phyloP scores from a whole-genome alignment of 345 rosid genomes.

The Salix arbutifolia region DNA sequence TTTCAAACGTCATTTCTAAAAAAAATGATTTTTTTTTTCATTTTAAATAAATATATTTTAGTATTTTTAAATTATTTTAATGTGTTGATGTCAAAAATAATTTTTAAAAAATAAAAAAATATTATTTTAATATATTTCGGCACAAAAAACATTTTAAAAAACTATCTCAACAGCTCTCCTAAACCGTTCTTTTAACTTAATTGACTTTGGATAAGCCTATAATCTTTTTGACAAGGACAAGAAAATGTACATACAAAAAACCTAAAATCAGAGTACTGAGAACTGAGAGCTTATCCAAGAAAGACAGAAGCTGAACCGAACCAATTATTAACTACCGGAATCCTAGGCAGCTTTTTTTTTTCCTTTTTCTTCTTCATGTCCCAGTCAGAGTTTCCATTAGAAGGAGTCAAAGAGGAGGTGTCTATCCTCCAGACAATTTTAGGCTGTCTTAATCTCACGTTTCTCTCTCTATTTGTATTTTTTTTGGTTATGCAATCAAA shows the following conservation, averaged over 20 bases:
- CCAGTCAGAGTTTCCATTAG: not conserved
- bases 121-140: too few relatives aligned
- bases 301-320: not conserved
- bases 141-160: too few relatives aligned
- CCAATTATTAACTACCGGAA: not conserved
- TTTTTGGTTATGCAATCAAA: not conserved
- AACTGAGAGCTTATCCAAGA: not conserved
- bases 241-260: not conserved
- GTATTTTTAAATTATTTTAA: too few relatives aligned
- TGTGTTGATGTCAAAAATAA: too few relatives aligned
- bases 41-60: too few relatives aligned
- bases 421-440: not conserved
- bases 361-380: not conserved
- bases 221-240: not conserved
- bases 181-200: too few relatives aligned
- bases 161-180: too few relatives aligned
- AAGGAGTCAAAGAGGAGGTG: not conserved
- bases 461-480: not conserved
- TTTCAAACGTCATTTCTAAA: too few relatives aligned
- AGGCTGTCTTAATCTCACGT: not conserved
- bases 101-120: too few relatives aligned
- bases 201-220: too few relatives aligned
- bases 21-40: too few relatives aligned
- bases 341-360: not conserved
- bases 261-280: not conserved